These are phyloP conservation scores for Tinospora cordifolia DNA, from an alignment of 164 flowering plant genomes.

Conservation along the genomic window DNA sequence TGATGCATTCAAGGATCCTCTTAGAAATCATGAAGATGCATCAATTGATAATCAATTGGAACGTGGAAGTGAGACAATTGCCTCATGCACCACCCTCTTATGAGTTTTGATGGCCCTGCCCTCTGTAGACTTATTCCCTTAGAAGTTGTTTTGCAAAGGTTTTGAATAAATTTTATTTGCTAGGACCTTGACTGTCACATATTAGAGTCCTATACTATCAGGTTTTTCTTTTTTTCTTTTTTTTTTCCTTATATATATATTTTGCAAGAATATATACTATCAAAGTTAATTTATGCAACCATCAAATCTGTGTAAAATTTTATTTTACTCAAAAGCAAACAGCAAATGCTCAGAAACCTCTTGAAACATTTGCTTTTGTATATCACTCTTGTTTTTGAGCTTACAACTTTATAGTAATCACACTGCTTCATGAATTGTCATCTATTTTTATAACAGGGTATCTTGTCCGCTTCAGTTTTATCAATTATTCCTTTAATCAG, in stretches of 20 bases:
- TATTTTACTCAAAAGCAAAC: neutral
- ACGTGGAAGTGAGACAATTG: no score
- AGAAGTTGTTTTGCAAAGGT: neutral
- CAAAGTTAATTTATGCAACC: neutral
- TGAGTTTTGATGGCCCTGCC: no score
- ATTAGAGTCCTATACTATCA: no score
- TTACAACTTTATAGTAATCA: neutral
- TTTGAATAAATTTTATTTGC: no score
- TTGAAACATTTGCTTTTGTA: neutral
- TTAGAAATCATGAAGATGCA: no score
- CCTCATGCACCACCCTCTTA: no score
- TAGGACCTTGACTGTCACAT: no score
- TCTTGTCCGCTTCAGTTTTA: slow-evolving; percentile 74
- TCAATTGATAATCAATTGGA: no score
- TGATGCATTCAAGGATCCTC: no score
- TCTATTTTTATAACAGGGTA: slow-evolving; percentile 47
- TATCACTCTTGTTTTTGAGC: neutral
- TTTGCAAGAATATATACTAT: neutral
- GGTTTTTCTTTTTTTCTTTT: no score
- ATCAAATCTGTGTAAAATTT: neutral
- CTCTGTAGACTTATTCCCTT: neutral
- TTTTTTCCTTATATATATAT: no score
- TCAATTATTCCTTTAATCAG: slow-evolving; percentile 86
- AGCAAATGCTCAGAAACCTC: neutral
- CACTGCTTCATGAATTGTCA: neutral